These are phyloP conservation scores for Fusarium sp. DNA, from an alignment of 2,329 filamentous ascomycete species.

Conservation along the genomic window DNA sequence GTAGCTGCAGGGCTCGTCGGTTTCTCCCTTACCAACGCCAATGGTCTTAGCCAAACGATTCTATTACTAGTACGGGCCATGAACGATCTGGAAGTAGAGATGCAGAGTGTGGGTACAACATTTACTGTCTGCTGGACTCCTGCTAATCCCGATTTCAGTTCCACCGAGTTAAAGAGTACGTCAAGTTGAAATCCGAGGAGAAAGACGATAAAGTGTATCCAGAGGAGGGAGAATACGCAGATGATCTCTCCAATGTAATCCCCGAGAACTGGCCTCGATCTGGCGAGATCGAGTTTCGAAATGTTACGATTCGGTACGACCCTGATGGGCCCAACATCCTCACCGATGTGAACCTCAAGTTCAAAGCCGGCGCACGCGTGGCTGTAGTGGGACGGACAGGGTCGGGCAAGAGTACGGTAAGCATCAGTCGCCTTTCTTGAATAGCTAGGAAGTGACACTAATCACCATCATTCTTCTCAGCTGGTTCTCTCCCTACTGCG, in stretches of 20 bases:
- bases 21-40: constrained; percentile 68
- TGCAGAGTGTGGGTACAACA: constrained; percentile 63
- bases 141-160: constrained; percentile 51
- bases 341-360: constrained; percentile 63
- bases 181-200: constrained; percentile 58
- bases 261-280: constrained; percentile 60
- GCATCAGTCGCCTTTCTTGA: constrained; percentile 39
- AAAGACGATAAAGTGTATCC: constrained; percentile 57
- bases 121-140: background rate
- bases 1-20: constrained; percentile 66
- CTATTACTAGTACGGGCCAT: constrained; percentile 64
- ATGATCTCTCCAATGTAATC: constrained; percentile 54
- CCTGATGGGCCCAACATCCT: constrained; percentile 62
- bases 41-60: constrained; percentile 65
- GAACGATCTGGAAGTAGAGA: constrained; percentile 69
- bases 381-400: constrained; percentile 85
- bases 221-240: constrained; percentile 56
- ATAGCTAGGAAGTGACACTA: constrained; percentile 9
- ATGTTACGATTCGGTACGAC: constrained; percentile 64
- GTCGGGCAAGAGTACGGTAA: constrained; percentile 84
- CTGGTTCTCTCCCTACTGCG: constrained; percentile 67
- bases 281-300: constrained; percentile 64
- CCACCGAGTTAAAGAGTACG: constrained; percentile 64
- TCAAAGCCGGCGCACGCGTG: constrained; percentile 77
- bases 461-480: constrained; percentile 39